Conservation (phyloP, 371 early-diverging fungal species). For the Zancudomyces culisetae region DNA sequence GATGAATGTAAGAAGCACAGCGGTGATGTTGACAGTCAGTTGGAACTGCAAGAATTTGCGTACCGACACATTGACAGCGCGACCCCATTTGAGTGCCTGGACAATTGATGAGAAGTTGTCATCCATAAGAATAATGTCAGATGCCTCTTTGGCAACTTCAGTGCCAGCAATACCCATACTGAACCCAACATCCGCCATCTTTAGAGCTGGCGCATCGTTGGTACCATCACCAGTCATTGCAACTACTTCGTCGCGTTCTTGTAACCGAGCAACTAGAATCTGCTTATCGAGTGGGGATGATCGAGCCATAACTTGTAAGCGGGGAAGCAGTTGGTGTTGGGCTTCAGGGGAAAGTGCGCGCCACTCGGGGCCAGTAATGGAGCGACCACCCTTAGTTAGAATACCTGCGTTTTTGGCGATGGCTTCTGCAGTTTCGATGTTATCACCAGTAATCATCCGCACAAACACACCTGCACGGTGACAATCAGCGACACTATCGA, state of each 20-base stretch:
- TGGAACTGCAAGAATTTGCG: slow-evolving; percentile 94
- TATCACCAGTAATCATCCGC: slow-evolving; percentile 96
- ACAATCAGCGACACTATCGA: slow-evolving; percentile 58
- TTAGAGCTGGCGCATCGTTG: slow-evolving; percentile 92
- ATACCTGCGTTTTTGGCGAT: slow-evolving; percentile 82
- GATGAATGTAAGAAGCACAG: slow-evolving; percentile 48
- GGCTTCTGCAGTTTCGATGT: slow-evolving; percentile 67
- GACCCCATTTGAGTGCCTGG: slow-evolving; percentile 83
- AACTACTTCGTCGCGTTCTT: slow-evolving; percentile 77
- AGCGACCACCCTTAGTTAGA: slow-evolving; percentile 56
- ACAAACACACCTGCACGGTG: slow-evolving; percentile 80
- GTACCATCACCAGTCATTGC: slow-evolving; percentile 96
- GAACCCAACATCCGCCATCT: slow-evolving; percentile 92
- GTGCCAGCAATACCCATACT: slow-evolving; percentile 95
- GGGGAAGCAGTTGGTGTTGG: slow-evolving; percentile 57
- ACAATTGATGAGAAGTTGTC: slow-evolving; percentile 86
- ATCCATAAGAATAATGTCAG: slow-evolving; percentile 84
- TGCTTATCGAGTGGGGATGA: slow-evolving; percentile 88
- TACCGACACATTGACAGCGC: slow-evolving; percentile 84
- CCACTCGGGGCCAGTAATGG: slow-evolving; percentile 78
- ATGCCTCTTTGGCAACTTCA: slow-evolving; percentile 91
- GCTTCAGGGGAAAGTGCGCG: slow-evolving; percentile 52
- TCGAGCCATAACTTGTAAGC: slow-evolving; percentile 80
- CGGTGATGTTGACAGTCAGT: slow-evolving; percentile 83
- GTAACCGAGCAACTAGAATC: slow-evolving; percentile 63